Percentiles rank a stretch among this genome's conserved stretches.
phyloP scores from a whole-genome alignment of 345 rosid genomes.

The Crucihimalaya himalaica region DNA sequence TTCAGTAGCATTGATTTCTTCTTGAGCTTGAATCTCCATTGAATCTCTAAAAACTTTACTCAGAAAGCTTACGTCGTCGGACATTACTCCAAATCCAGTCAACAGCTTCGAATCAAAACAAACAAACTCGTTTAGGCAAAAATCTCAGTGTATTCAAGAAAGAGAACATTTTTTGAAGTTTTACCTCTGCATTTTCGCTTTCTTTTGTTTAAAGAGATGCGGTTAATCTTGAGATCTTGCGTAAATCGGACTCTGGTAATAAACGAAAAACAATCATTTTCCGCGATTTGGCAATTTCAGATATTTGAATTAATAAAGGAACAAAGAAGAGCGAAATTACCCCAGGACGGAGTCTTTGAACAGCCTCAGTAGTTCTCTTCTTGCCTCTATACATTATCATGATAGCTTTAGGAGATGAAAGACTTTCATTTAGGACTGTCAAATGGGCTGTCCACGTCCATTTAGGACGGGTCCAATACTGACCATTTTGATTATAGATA shows the following conservation, averaged over 20 bases:
- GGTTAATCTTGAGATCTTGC: conserved; percentile 83
- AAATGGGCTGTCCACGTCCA: too few relatives aligned
- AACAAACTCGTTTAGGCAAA: conserved; percentile 16
- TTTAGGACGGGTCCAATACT: too few relatives aligned
- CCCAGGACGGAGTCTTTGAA: conserved; percentile 80
- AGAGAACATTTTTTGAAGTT: not conserved
- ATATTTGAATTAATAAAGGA: not conserved
- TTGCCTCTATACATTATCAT: conserved; percentile 88
- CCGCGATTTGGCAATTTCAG: not conserved
- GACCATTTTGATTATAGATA: too few relatives aligned
- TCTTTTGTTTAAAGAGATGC: conserved; percentile 89
- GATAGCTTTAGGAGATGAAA: conserved; percentile 89
- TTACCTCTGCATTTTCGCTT: conserved; percentile 93
- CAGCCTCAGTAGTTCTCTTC: conserved; percentile 81
- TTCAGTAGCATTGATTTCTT: conserved; percentile 52
- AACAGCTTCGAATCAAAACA: conserved; percentile 60
- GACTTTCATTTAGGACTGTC: too few relatives aligned
- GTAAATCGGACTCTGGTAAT: conserved; percentile 73
- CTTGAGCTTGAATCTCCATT: conserved; percentile 86
- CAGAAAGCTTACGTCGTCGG: conserved; percentile 86
- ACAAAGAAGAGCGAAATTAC: conserved; percentile 44
- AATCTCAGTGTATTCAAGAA: not conserved
- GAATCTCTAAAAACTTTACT: conserved; percentile 75
- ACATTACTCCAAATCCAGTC: conserved; percentile 94
- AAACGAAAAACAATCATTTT: conserved; percentile 5